A percentile compares a stretch with the other conserved stretches of the same genome.
These are phyloP conservation scores for Pyrenophora tritici-repentis DNA, from an alignment of 2,329 filamentous ascomycete genomes.

Conservation along the genomic window DNA sequence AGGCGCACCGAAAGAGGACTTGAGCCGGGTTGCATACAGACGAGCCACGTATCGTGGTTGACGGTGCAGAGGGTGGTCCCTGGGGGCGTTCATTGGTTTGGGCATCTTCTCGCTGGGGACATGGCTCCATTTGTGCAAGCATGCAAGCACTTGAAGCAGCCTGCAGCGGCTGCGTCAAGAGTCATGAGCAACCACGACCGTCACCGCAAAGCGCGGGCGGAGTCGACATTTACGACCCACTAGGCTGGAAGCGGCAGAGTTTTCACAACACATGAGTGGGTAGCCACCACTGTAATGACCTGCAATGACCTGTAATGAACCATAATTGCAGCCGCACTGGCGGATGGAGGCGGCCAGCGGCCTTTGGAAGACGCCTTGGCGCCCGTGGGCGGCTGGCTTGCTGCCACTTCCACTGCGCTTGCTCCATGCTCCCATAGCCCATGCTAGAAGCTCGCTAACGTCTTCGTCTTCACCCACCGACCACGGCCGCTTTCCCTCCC, in stretches of 20 bases:
- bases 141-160: too few relatives aligned
- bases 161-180: constrained; percentile 21
- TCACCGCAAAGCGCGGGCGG: constrained; percentile 24
- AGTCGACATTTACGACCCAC: constrained; percentile 18
- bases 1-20: constrained; percentile 15
- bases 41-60: constrained; percentile 27
- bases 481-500: constrained; percentile 4
- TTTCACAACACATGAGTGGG: constrained; percentile 27
- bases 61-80: constrained; percentile 28
- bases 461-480: constrained; percentile 8
- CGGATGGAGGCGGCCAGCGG: constrained; percentile 14
- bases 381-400: not conserved
- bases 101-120: too few relatives aligned
- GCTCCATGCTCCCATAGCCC: not conserved
- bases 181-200: constrained; percentile 32
- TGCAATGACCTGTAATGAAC: constrained; percentile 20
- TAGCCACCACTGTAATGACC: not conserved
- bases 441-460: constrained; percentile 7
- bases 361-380: too few relatives aligned
- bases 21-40: constrained; percentile 10
- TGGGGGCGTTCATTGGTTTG: constrained; percentile 32
- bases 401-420: too few relatives aligned
- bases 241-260: constrained; percentile 29
- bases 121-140: too few relatives aligned
- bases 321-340: constrained; percentile 21